Percentiles rank a stretch among this genome's conserved stretches.
Conservation (phyloP, 768 basidiomycete genomes). For the Amanita rubescens region DNA sequence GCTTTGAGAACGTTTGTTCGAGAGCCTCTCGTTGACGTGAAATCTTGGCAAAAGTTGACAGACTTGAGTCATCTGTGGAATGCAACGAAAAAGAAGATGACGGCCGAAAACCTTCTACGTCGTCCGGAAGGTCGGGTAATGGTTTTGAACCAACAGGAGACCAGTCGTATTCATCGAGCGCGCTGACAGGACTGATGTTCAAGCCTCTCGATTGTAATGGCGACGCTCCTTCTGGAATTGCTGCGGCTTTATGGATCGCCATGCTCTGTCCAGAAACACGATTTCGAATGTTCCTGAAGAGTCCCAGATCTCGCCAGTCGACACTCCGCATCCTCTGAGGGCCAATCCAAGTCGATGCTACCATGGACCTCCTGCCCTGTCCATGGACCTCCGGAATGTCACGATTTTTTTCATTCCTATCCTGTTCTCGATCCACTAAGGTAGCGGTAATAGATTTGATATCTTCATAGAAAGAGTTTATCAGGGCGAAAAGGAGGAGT, state of each 20-base stretch:
- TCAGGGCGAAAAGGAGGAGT: slow-evolving; percentile 49
- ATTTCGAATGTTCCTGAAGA: not conserved
- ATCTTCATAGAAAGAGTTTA: slow-evolving; percentile 31
- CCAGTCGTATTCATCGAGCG: not conserved
- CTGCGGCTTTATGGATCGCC: not conserved
- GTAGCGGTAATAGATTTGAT: slow-evolving; percentile 4
- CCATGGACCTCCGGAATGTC: not conserved
- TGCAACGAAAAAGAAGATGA: slow-evolving; percentile 8
- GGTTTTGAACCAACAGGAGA: not conserved
- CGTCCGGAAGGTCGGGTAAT: not conserved
- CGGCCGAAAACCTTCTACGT: not conserved
- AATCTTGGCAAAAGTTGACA: slow-evolving; percentile 41
- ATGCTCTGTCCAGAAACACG: not conserved
- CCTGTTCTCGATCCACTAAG: not conserved
- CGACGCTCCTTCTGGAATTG: not conserved
- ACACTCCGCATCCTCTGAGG: not conserved
- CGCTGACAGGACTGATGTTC: not conserved
- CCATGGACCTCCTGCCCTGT: not conserved
- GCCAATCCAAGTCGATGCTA: not conserved
- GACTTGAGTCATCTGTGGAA: slow-evolving; percentile 19
- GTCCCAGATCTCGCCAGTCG: not conserved
- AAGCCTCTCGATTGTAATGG: not conserved
- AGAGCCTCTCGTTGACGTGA: slow-evolving; percentile 56
- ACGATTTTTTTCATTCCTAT: not conserved
- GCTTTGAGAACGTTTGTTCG: slow-evolving; percentile 54